phyloP scores from a whole-genome alignment of 2,329 filamentous ascomycete genomes.

The Neonectria coccinea region DNA sequence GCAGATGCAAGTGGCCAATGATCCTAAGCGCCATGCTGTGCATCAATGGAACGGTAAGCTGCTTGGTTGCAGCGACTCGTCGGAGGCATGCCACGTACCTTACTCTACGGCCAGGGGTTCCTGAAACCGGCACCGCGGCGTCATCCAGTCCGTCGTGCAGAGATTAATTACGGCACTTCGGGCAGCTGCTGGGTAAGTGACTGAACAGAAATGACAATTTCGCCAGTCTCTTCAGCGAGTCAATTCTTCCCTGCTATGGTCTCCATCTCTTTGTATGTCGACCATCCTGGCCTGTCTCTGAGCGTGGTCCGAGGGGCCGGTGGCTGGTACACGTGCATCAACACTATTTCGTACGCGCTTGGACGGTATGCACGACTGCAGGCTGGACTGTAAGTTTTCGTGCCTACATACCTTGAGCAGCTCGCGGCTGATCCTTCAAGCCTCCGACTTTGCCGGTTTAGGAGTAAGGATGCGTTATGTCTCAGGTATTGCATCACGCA shows the following conservation, averaged over 20 bases:
- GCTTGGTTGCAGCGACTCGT: constrained; percentile 26
- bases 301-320: not conserved
- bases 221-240: constrained; percentile 12
- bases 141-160: constrained; percentile 30
- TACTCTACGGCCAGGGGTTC: constrained; percentile 29
- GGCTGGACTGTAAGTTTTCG: not conserved
- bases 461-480: constrained; percentile 16
- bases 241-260: constrained; percentile 2
- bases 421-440: constrained; percentile 4
- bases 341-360: not conserved
- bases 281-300: not conserved
- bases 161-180: constrained; percentile 30
- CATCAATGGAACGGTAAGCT: constrained; percentile 24
- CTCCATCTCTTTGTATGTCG: not conserved
- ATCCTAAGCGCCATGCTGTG: constrained; percentile 30
- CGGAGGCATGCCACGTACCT: constrained; percentile 32
- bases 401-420: not conserved
- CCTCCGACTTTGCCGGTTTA: constrained; percentile 16
- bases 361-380: constrained; percentile 6
- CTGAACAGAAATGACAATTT: constrained; percentile 17
- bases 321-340: constrained; percentile 12
- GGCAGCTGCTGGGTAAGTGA: constrained; percentile 9
- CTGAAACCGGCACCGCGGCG: constrained; percentile 41
- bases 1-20: constrained; percentile 17
- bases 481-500: constrained; percentile 15